Conservation (phyloP, 2,329 filamentous ascomycete genomes). For the Diplodia sapinea region DNA sequence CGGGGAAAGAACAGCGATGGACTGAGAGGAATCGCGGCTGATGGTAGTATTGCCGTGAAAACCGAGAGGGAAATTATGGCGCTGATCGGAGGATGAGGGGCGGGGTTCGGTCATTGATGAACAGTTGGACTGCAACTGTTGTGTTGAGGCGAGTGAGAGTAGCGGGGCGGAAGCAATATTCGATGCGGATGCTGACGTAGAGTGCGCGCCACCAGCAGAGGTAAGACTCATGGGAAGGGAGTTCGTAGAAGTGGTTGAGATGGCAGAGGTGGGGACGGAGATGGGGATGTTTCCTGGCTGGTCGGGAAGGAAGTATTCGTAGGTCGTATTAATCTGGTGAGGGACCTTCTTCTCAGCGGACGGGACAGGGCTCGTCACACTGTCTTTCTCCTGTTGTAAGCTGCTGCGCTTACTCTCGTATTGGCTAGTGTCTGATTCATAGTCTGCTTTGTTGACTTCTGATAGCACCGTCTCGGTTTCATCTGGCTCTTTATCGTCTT, state of each 20-base stretch:
- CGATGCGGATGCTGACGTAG: slow-evolving; percentile 7
- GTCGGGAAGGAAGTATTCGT: slow-evolving; percentile 38
- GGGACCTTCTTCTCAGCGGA: slow-evolving; percentile 36
- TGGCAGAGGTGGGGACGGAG: slow-evolving; percentile 42
- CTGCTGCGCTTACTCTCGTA: slow-evolving; percentile 7
- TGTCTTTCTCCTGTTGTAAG: slow-evolving; percentile 3
- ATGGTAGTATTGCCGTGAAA: background rate
- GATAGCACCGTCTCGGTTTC: background rate
- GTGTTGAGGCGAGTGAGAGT: background rate
- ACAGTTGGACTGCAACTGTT: slow-evolving; percentile 8
- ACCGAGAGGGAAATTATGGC: background rate
- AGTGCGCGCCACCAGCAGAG: background rate
- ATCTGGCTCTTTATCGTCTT: background rate
- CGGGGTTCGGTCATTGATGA: slow-evolving; percentile 1
- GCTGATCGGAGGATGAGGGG: background rate
- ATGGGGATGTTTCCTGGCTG: slow-evolving; percentile 35
- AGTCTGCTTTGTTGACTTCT: slow-evolving; percentile 14
- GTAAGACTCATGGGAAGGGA: slow-evolving; percentile 11
- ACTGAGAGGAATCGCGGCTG: slow-evolving; percentile 4
- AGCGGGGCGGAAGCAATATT: slow-evolving; percentile 5
- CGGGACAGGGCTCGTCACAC: background rate
- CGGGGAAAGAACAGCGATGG: slow-evolving; percentile 9
- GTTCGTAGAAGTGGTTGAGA: slow-evolving; percentile 38
- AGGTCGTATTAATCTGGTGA: slow-evolving; percentile 26
- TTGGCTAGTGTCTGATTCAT: slow-evolving; percentile 7